Evolutionary conservation across 2,329 filamentous ascomycete species (phyloP), one percentile per base, ranked within the genome.

Genomic region (Microdochium bolleyi): DNA sequence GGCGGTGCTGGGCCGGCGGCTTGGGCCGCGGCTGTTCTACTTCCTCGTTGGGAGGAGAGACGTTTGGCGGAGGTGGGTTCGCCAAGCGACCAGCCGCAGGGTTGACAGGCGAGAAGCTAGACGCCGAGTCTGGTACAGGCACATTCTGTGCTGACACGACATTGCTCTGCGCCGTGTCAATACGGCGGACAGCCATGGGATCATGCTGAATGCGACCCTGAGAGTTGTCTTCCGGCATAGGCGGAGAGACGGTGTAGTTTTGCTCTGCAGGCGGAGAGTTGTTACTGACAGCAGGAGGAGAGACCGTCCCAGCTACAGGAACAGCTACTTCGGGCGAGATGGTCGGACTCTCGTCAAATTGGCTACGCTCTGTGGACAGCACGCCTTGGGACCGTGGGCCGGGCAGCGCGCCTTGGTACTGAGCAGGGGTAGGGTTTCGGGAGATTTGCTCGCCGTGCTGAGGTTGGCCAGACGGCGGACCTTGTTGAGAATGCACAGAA

Each of bases 131-230:
- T 22, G 52, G 46, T 16, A 52, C 49, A n/a, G 52, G 49, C 16
- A 49, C 38, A 21, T 53, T 56, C n/a, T 56, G 56, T 16, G 57
- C 51, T 10, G 50, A 48, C 10, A 49, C 52, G 2, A 54, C 51
- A 16, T 60, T 57, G 14, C 51, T 48, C 10, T 32, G 34, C 3
- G 51, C 34, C 1, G 57, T 52, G 16, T 56, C 38, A 16, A 48
- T n/a, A 5, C 25, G 11, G 27, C 50, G 51, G n/a, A 52, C 52
- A 38, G 48, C 55, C 51, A 62, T 56, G 11, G 57, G 53, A 2
- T 56, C 57, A 13, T 52, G 55, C 14, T 55, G 59, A 14, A 41
- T 50, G 2, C 57, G 55, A 19, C 52, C 55, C 19, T 51, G 56
- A 49, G 5, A 16, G 34, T 19, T 22, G 9, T 46, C 41, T 19